phyloP scores from a whole-genome alignment of 2,329 filamentous ascomycete species.

The Coniochaeta hoffmannii region DNA sequence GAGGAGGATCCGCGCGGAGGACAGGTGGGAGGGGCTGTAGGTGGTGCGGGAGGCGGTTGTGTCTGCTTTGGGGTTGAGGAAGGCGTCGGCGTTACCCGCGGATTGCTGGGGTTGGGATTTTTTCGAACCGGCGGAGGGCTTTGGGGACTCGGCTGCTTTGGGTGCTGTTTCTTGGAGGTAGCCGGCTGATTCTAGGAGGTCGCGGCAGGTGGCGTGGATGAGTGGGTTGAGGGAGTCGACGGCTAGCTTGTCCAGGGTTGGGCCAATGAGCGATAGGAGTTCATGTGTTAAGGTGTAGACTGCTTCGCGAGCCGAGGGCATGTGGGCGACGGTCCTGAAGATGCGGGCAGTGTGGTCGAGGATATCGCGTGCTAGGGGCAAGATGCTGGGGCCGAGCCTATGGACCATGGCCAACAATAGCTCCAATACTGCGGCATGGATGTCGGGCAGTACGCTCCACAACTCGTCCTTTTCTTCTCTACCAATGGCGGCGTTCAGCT shows the following conservation, averaged over 20 bases:
- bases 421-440: conserved; percentile 65
- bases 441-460: conserved; percentile 62
- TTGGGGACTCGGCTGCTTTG: conserved; percentile 20
- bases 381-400: conserved; percentile 49
- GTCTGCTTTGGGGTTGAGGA: conserved; percentile 40
- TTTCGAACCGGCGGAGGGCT: conserved; percentile 19
- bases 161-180: conserved; percentile 34
- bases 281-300: conserved; percentile 53
- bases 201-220: conserved; percentile 64
- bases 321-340: conserved; percentile 50
- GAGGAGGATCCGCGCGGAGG: conserved; percentile 56
- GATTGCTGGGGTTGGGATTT: conserved; percentile 21
- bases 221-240: conserved; percentile 56
- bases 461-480: conserved; percentile 77
- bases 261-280: conserved; percentile 56
- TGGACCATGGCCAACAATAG: conserved; percentile 50
- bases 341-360: conserved; percentile 67
- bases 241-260: conserved; percentile 57
- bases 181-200: conserved; percentile 54
- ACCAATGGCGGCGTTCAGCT: conserved; percentile 64
- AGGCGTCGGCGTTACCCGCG: conserved; percentile 62
- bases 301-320: conserved; percentile 47
- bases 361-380: conserved; percentile 54
- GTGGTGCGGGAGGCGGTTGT: conserved; percentile 14
- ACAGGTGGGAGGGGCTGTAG: conserved; percentile 36